Conservation (phyloP, 2,329 filamentous ascomycete species). For the Aureobasidium sp. region DNA sequence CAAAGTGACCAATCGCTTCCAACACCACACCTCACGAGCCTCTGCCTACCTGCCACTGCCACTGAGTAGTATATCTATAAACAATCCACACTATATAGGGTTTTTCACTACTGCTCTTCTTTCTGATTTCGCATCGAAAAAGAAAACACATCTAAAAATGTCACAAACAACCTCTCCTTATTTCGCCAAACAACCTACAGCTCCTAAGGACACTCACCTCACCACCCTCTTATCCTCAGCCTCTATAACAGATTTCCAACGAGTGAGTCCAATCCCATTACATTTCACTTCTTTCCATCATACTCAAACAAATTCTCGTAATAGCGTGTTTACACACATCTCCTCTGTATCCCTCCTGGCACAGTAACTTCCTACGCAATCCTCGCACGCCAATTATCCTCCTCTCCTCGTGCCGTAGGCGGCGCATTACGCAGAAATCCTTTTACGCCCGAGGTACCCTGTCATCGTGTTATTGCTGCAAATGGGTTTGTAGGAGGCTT, state of each 20-base stretch:
- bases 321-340: neutral
- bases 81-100: too few relatives aligned
- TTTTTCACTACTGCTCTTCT: too few relatives aligned
- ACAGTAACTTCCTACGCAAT: neutral
- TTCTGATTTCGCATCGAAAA: too few relatives aligned
- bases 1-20: neutral
- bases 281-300: too few relatives aligned
- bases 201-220: too few relatives aligned
- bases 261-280: neutral
- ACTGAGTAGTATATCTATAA: neutral
- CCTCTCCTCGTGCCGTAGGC: neutral
- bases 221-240: too few relatives aligned
- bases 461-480: neutral
- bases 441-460: neutral
- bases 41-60: neutral
- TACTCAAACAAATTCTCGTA: too few relatives aligned
- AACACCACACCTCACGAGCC: neutral
- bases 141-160: too few relatives aligned
- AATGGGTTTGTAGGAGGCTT: slow-evolving; percentile 1
- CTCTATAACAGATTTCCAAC: too few relatives aligned
- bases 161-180: too few relatives aligned
- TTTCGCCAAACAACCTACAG: too few relatives aligned
- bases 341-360: neutral
- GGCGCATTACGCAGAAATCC: neutral
- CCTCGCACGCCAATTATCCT: neutral